Base-by-base conservation (phyloP, 371 early-diverging fungal genomes). In the Mortierella sp. region DNA sequence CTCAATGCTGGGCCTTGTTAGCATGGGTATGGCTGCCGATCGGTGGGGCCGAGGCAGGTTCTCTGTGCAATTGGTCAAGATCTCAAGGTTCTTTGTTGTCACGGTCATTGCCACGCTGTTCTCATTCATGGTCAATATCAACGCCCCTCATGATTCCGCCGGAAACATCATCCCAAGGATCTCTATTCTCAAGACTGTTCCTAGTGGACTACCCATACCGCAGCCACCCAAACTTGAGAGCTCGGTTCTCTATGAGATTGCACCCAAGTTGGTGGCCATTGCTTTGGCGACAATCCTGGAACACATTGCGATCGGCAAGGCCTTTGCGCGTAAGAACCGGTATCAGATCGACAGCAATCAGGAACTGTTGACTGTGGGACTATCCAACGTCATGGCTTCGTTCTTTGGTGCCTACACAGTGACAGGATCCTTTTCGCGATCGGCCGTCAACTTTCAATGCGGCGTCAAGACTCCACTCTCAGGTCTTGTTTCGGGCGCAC, bases 401-500 rank as follows among this genome's bases (percentile, higher is more conserved):
- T 93, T 95, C 83, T 89, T 96, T 78, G 90, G 92, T 46, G 92
- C 88, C 0, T 94, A 89, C 79, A 92, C 96, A 14, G 90, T 90
- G 9, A 94, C 95, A 31, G 96, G 96, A 19, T 92, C 95, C 3
- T 95, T 97, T 68, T 92, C 93, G 17, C 89, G 97, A 56, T 91
- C 94, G 0, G 93, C 95, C 24, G 88, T 96, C 68, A 92, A 93
- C 72, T 82, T 87, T 59, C 83, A 88, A 50, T 87, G 91, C 5
- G 95, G 95, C 16, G 95, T 93, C 31, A 84, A 90, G 39, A 91
- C 95, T 0, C 95, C 97, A 2, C 73, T 93, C 19, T 92, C 93
- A 6, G 92, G 92, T 37, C 71, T 94, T 19, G 86, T 94, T 76
- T 90, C 93, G 2, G 92, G 85, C 5, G 58, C 82, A 21, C 82